Base-by-base conservation (phyloP, 768 basidiomycete species). In the Suillus tomentosus region DNA sequence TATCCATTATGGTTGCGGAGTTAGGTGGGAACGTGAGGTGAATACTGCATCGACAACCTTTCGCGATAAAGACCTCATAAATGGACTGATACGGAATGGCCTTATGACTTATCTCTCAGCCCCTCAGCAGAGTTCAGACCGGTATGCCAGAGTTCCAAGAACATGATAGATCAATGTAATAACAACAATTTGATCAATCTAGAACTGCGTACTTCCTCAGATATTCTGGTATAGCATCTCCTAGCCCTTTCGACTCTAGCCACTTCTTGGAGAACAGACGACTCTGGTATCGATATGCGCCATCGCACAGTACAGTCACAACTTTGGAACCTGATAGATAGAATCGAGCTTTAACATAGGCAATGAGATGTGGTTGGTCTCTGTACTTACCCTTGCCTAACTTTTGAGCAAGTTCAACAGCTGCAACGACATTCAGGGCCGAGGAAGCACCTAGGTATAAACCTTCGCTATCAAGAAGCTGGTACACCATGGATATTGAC, bases 271-370 rank as follows among this genome's bases (percentile, higher is more conserved):
- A 97, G 80, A 99, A 99, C 42, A 99, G 79, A 13, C 97, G 85
- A 65, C 93, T 96, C 79, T 99, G 97, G 73, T 99, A 97, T 72
- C 97, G 86, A 72, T 99, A 96, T 53, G 97, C 97, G 8, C 96
- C 97, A 73, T 99, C 97, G 75, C 91, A 94, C 45, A 99, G 78
- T 60, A 98, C 84, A 5, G 97, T 99, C 2, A 88, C 95, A 36
- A 99, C 82, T 17, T 83, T 93, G 24, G 90, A 90, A 42, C 92
- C 92, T 95, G 19, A 65, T 37, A 53, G 43, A 43, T 61, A 61
- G 36, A 60, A n/a, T 34, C 19, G 31, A 24, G 31, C 27, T 67
- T 39, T 65, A 13, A 63, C 60, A 34, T n/a, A 22, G 8, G 48
- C 6, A 24, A n/a, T 62, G 19, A 40, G 45, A 24, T 53, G 19